phyloP scores from a whole-genome alignment of 768 basidiomycete genomes.

The Phaeolepiota aurea region DNA sequence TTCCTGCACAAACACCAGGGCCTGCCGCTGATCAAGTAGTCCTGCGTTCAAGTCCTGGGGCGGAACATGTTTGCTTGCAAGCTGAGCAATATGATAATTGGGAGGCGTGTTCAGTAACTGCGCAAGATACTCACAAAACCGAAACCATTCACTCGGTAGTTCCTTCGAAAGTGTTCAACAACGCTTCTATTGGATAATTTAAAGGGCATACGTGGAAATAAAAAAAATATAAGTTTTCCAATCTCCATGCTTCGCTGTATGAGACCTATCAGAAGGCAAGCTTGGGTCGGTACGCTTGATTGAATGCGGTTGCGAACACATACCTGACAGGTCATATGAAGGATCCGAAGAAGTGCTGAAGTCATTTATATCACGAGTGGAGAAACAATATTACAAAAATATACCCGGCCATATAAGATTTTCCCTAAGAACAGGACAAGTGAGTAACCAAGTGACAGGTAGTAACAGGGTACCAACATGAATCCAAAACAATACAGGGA shows the following conservation, averaged over 20 bases:
- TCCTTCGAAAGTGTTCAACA: conserved; percentile 22
- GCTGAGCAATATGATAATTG: conserved; percentile 19
- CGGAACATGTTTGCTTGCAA: conserved; percentile 36
- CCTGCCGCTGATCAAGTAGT: conserved; percentile 49
- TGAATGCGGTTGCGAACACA: too few species aligned
- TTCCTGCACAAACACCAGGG: conserved; percentile 53
- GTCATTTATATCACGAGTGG: conserved; percentile 1
- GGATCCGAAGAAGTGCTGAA: conserved; percentile 36
- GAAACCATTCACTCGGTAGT: conserved; percentile 51
- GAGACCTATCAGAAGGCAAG: conserved; percentile 35
- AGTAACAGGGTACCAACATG: conserved; percentile 16
- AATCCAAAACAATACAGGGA: conserved; percentile 31
- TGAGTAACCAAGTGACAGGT: background rate
- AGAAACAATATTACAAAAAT: conserved; percentile 1
- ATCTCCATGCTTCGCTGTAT: conserved; percentile 36
- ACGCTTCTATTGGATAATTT: conserved; percentile 21
- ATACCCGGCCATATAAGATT: conserved; percentile 36
- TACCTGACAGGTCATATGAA: conserved; percentile 35
- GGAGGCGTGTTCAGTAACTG: background rate
- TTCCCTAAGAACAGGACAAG: conserved; percentile 26
- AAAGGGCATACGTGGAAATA: conserved; percentile 32
- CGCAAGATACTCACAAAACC: conserved; percentile 34
- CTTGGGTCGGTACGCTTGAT: too few species aligned
- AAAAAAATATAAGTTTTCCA: conserved; percentile 49
- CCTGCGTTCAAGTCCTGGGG: conserved; percentile 50